A percentile compares a stretch with the other conserved stretches of the same genome.
These are phyloP conservation scores for Wallacemonas sp. DNA, from an alignment of 208 protist species.

Conservation along the genomic window DNA sequence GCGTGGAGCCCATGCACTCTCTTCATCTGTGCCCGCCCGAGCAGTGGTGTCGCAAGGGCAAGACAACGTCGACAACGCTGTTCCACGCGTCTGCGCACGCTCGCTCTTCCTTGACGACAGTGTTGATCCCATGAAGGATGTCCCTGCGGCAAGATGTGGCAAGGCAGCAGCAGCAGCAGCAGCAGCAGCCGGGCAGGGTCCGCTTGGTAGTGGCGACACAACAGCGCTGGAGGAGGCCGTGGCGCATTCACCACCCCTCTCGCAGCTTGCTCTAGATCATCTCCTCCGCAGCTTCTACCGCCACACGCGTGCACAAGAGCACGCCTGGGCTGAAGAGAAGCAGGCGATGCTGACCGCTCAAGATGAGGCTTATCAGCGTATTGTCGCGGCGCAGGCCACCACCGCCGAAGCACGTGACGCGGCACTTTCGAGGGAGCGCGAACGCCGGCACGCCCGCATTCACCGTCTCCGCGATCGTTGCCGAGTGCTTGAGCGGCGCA, in stretches of 20 bases:
- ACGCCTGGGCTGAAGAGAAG: not conserved
- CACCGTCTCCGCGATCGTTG: not conserved
- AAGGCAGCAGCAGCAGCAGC: not conserved
- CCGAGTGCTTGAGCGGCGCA: not conserved
- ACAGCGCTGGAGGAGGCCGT: not conserved
- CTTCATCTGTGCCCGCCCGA: not conserved
- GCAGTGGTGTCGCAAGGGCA: not conserved
- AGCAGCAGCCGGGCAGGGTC: too few relatives aligned
- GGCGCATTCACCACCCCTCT: not conserved
- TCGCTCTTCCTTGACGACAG: not conserved
- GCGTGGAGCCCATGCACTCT: too few relatives aligned
- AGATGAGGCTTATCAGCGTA: not conserved
- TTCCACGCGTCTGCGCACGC: not conserved
- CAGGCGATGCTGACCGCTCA: not conserved
- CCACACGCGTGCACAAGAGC: not conserved
- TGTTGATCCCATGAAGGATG: not conserved
- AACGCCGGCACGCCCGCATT: constrained; percentile 3
- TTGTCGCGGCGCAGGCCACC: not conserved
- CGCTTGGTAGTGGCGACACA: not conserved
- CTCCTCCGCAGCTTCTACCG: constrained; percentile 10
- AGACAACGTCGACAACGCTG: too few relatives aligned
- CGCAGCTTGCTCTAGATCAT: not conserved
- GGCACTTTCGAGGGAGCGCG: not conserved
- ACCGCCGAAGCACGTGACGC: not conserved
- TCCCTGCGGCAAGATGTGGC: not conserved